Evolutionary conservation across 1,284 basidiomycete species (phyloP), one percentile per base, ranked within the genome.

Genomic region (Psilocybe mexicana): DNA sequence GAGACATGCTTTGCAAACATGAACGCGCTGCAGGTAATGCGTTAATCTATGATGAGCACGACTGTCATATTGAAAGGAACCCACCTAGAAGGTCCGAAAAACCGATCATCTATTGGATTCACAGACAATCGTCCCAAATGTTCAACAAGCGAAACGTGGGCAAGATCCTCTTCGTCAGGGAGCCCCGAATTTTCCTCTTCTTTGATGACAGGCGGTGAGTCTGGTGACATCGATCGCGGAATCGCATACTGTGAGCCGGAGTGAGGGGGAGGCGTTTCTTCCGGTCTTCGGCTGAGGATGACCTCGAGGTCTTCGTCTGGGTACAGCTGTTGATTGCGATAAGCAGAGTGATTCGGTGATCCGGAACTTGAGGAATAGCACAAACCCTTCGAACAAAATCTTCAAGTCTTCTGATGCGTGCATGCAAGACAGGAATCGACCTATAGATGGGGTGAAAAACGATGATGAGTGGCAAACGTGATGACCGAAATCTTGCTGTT

Each of bases 51-150:
- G 40, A 5, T 53, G 35, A 28, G 44, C 26, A 35, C 38, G 28
- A 40, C 25, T n/a, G 43, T 10, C 6, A 30, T 26, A 44, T 3
- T 23, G 35, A 24, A 44, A 25, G 6, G 23, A 77, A 36, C 75
- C 2, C 74, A 80, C 64, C 84, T 86, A 0, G 84, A 82, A 59
- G 81, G 79, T 18, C 86, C 86, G 67, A 83, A 85, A 67, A 84
- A 88, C 18, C 81, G 74, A 55, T n/a, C 18, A 4, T 79, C 70
- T 11, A 70, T 63, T 2, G 72, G 60, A 18, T 74, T 63, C 26
- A 81, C 51, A 11, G 71, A 68, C 26, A 80, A 63, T 8, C 67
- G 65, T 36, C 71, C 70, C 36, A 82, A 62, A 14, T 74, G 69
- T 47, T 75, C 72, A 6, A 70, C 61, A 1, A 80, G 64, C n/a